These are phyloP conservation scores for Zizania latifolia DNA, from an alignment of 176 grass and related monocot genomes.

Conservation along the genomic window DNA sequence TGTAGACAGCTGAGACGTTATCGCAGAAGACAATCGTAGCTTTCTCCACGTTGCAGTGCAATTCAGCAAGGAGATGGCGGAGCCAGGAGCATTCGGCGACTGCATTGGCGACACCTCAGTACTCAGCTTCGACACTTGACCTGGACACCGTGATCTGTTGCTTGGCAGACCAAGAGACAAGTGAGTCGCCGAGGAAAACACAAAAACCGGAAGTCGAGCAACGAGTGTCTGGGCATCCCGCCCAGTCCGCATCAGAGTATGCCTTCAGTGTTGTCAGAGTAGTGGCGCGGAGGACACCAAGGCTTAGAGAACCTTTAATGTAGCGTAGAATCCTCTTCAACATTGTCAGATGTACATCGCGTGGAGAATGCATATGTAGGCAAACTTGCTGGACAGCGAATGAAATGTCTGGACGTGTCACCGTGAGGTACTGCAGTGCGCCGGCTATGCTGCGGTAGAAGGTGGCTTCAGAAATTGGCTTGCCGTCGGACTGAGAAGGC, in stretches of 20 bases:
- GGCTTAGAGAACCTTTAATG: not conserved
- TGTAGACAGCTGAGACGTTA: not conserved
- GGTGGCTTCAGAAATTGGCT: fast-evolving
- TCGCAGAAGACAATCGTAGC: not conserved
- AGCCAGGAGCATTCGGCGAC: not conserved
- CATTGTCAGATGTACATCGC: too few species aligned
- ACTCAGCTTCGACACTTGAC: not conserved
- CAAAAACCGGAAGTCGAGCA: too few species aligned
- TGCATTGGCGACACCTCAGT: not conserved
- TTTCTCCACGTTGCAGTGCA: not conserved
- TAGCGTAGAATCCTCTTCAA: not conserved
- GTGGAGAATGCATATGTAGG: too few species aligned
- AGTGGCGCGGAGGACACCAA: not conserved
- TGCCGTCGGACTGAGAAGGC: not conserved
- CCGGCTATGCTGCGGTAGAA: not conserved
- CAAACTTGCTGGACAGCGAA: too few species aligned
- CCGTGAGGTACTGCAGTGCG: not conserved
- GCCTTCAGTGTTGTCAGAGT: not conserved
- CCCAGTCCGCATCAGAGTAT: not conserved
- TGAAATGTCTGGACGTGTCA: not conserved
- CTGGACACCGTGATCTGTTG: not conserved
- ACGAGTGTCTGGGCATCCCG: too few species aligned
- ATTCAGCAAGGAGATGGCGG: not conserved
- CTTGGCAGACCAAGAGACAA: not conserved
- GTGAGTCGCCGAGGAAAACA: not conserved